phyloP scores from a whole-genome alignment of 768 basidiomycete genomes.

The Boletus pseudopeckii region DNA sequence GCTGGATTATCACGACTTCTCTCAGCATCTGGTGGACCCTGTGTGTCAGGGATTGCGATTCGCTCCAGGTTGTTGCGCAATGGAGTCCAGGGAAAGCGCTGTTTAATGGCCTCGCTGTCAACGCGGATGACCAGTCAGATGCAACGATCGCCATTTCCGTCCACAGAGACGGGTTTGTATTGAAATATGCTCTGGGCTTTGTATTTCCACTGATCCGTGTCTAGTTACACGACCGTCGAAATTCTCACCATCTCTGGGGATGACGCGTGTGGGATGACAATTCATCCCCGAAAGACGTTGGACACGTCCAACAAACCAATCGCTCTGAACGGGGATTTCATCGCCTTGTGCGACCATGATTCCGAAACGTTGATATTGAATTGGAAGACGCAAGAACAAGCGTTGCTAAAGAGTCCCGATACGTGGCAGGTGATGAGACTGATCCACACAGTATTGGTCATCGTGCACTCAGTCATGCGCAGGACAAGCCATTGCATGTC shows the following conservation, averaged over 20 bases:
- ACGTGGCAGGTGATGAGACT: constrained; percentile 30
- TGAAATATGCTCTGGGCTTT: constrained; percentile 4
- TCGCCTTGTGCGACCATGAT: constrained; percentile 53
- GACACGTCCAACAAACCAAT: constrained; percentile 45
- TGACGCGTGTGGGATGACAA: constrained; percentile 10
- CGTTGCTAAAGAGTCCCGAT: constrained; percentile 40
- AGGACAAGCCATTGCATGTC: constrained; percentile 53
- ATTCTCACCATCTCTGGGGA: constrained; percentile 26
- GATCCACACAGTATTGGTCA: neutral
- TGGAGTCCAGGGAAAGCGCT: constrained; percentile 56
- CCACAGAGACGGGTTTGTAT: constrained; percentile 43
- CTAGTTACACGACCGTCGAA: constrained; percentile 23
- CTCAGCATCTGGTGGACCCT: constrained; percentile 61
- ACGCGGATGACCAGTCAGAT: constrained; percentile 41
- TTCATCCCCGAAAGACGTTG: constrained; percentile 36
- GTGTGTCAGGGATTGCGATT: constrained; percentile 45
- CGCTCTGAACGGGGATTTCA: constrained; percentile 45
- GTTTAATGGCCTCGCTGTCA: constrained; percentile 51
- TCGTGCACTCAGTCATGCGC: constrained; percentile 19
- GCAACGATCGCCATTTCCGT: constrained; percentile 52
- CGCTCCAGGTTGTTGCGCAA: constrained; percentile 35
- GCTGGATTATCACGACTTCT: constrained; percentile 51
- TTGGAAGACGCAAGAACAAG: constrained; percentile 48
- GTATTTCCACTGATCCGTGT: constrained; percentile 11
- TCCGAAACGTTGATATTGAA: constrained; percentile 52